phyloP scores from a whole-genome alignment of 169 alveolate genomes.

The Plasmodium coatneyi region DNA sequence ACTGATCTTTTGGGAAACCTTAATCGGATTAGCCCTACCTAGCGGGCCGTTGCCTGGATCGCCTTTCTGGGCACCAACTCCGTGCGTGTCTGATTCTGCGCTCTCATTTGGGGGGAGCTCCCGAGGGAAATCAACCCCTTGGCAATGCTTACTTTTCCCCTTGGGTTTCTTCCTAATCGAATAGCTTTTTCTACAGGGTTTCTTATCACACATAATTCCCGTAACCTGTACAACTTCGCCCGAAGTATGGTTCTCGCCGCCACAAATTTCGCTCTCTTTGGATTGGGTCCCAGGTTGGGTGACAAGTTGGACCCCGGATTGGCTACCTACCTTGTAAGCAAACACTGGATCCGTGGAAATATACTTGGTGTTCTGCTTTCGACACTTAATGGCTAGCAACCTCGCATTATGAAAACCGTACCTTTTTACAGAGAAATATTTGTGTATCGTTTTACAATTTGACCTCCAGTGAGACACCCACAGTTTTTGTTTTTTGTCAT shows the following conservation, averaged over 20 bases:
- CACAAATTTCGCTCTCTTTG: neutral
- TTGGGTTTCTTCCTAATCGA: neutral
- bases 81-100: neutral
- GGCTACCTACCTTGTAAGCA: neutral
- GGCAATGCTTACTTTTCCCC: neutral
- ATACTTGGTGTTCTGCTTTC: slow-evolving; percentile 63
- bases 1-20: neutral
- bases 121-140: neutral
- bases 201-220: neutral
- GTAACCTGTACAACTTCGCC: neutral
- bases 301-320: too few species aligned
- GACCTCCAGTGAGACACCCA: slow-evolving; percentile 88
- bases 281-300: neutral
- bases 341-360: neutral
- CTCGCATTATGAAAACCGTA: slow-evolving; percentile 87
- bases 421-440: slow-evolving; percentile 84
- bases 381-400: slow-evolving; percentile 82
- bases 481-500: slow-evolving; percentile 84
- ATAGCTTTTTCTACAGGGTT: neutral
- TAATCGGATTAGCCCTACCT: neutral
- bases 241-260: neutral
- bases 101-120: neutral
- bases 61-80: neutral
- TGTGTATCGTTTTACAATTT: slow-evolving; percentile 83
- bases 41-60: neutral